These are phyloP conservation scores for Cyclotella atomus DNA, from an alignment of 108 stramenopile species.

Conservation along the genomic window DNA sequence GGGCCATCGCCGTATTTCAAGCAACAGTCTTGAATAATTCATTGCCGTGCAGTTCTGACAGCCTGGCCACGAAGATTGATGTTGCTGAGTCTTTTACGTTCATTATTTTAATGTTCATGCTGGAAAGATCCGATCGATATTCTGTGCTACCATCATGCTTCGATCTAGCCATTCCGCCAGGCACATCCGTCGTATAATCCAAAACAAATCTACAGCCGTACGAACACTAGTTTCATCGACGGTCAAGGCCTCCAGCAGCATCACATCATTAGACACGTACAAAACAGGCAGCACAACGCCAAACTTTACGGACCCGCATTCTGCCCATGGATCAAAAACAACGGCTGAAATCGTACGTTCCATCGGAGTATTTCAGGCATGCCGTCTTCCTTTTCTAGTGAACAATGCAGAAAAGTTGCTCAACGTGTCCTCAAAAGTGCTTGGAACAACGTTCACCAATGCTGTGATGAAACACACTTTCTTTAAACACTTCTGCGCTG, in stretches of 20 bases:
- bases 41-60: no score
- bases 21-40: no score
- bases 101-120: not conserved
- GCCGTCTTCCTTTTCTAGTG: conserved; percentile 68
- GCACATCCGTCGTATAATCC: not conserved
- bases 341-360: conserved; percentile 70
- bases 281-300: not conserved
- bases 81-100: not conserved
- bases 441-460: conserved; percentile 67
- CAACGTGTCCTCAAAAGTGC: conserved; percentile 25
- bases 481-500: conserved; percentile 97
- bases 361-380: conserved; percentile 62
- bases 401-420: conserved; percentile 66
- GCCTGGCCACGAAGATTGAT: not conserved
- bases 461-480: conserved; percentile 75
- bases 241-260: conserved; percentile 1
- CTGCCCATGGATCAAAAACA: conserved; percentile 55
- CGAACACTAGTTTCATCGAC: not conserved
- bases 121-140: not conserved
- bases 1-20: no score
- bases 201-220: not conserved
- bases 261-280: no score
- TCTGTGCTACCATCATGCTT: not conserved
- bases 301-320: conserved; percentile 23
- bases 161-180: not conserved